A percentile compares a stretch with the other conserved stretches of the same genome.
Conservation (phyloP, 148 eudicot genomes). For the Chenopodium quinoa region DNA sequence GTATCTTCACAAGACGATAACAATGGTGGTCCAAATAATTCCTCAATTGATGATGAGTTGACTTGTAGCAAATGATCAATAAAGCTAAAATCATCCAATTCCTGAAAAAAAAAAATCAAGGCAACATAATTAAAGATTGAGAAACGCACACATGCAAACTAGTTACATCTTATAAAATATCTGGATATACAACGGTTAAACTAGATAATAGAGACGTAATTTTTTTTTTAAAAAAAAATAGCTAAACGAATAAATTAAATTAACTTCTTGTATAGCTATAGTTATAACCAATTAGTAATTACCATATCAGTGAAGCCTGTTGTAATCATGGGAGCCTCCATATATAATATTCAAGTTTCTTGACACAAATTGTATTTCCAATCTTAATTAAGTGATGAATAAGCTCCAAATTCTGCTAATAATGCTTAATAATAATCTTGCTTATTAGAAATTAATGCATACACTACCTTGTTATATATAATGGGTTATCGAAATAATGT, state of each 20-base stretch:
- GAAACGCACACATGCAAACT: no score
- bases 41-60: slow-evolving; percentile 33
- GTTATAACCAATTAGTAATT: not conserved
- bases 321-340: slow-evolving; percentile 10
- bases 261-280: no score
- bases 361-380: not conserved
- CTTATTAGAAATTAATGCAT: no score
- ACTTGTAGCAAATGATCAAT: slow-evolving; percentile 22
- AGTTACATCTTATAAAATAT: no score
- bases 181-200: no score
- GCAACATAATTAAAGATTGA: no score
- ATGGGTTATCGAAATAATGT: not conserved
- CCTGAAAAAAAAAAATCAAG: slow-evolving; percentile 33
- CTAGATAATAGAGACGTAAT: no score
- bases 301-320: slow-evolving; percentile 11
- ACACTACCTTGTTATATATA: no score
- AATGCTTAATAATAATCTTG: not conserved
- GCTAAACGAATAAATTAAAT: no score
- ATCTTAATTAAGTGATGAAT: no score
- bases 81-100: slow-evolving; percentile 53
- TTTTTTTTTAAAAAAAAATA: no score
- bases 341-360: not conserved
- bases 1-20: slow-evolving; percentile 23
- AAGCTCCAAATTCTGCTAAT: no score
- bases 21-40: slow-evolving; percentile 11